phyloP scores from a whole-genome alignment of 2,329 filamentous ascomycete genomes.

The Atkinsonella hypoxylon region DNA sequence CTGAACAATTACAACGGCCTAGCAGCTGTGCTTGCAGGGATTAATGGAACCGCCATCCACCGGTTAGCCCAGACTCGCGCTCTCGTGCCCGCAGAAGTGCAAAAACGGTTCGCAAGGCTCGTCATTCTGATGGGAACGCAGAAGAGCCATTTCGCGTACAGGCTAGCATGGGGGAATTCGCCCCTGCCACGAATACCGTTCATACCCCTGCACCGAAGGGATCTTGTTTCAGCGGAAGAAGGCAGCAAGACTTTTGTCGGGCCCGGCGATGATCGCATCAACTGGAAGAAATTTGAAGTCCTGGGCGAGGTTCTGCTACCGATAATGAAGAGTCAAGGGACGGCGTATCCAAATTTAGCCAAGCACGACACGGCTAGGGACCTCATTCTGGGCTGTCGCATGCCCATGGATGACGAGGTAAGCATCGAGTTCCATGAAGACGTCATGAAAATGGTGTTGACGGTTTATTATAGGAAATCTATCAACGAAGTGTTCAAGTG shows the following conservation, averaged over 20 bases:
- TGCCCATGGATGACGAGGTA: slow-evolving; percentile 82
- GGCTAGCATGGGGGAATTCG: slow-evolving; percentile 95
- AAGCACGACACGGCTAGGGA: slow-evolving; percentile 60
- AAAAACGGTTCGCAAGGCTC: slow-evolving; percentile 78
- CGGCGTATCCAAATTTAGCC: slow-evolving; percentile 61
- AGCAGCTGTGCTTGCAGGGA: slow-evolving; percentile 84
- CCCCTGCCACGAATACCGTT: slow-evolving; percentile 85
- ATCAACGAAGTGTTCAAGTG: slow-evolving; percentile 48
- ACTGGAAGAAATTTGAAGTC: slow-evolving; percentile 98
- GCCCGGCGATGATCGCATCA: slow-evolving; percentile 61
- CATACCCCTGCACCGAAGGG: slow-evolving; percentile 76
- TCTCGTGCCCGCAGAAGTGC: slow-evolving; percentile 56
- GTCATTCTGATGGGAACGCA: slow-evolving; percentile 88
- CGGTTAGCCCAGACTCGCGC: slow-evolving; percentile 70
- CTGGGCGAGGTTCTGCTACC: slow-evolving; percentile 84
- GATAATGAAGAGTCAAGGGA: slow-evolving; percentile 83
- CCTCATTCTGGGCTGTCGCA: slow-evolving; percentile 68
- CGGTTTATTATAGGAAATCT: slow-evolving; percentile 40
- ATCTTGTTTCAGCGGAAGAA: slow-evolving; percentile 84
- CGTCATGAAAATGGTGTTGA: no score
- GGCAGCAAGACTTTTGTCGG: slow-evolving; percentile 85
- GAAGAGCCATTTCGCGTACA: slow-evolving; percentile 87
- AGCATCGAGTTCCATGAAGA: slow-evolving; percentile 19
- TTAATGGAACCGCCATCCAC: slow-evolving; percentile 79
- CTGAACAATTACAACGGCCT: slow-evolving; percentile 96